Evolutionary conservation across 371 early-diverging fungal species (phyloP), one percentile per base, ranked within the genome.

Genomic region (Funneliformis caledonium): DNA sequence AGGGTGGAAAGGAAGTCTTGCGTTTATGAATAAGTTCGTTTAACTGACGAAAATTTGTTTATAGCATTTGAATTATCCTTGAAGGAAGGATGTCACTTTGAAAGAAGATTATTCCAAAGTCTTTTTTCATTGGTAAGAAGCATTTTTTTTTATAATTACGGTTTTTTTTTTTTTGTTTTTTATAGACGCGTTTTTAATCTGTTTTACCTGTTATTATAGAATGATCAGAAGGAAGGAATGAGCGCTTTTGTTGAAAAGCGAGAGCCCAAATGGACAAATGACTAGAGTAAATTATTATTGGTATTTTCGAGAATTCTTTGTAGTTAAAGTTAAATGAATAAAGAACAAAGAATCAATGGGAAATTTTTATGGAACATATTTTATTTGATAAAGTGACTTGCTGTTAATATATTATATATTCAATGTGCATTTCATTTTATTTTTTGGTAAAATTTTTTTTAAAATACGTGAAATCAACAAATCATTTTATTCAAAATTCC

Each of bases 201-300:
- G 37, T 14, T 60, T 12, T 48, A 43, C 42, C 47, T 43, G 72
- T 67, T 60, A 80, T 69, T 52, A 60, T 87, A 93, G 91, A 88
- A 95, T 77, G 99, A 99, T 86, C 96, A 97, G 88, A 95, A 93
- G 87, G 99, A 99, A 88, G 99, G 99, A 75, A 98, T 98, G 97
- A 73, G 82, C n/a, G 99, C 99, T 12, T 99, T 99, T 85, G 93
- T 91, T 68, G 96, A 97, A 85, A 99, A 99, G 92, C 92, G 99
- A 84, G 91, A 92, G 86, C 88, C 99, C 79, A 91, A 89, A 69
- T 99, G 96, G 89, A 94, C 87, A 78, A 87, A 98, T 89, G 91
- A 95, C 86, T 98, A 92, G 37, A 37, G 37, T 37, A 3, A 37
- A 3, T 37, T 37, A 37, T 37, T 37, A 37, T 37, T 37, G 37